These are phyloP conservation scores for Nothopassalora personata DNA, from an alignment of 2,329 filamentous ascomycete species.

Conservation along the genomic window DNA sequence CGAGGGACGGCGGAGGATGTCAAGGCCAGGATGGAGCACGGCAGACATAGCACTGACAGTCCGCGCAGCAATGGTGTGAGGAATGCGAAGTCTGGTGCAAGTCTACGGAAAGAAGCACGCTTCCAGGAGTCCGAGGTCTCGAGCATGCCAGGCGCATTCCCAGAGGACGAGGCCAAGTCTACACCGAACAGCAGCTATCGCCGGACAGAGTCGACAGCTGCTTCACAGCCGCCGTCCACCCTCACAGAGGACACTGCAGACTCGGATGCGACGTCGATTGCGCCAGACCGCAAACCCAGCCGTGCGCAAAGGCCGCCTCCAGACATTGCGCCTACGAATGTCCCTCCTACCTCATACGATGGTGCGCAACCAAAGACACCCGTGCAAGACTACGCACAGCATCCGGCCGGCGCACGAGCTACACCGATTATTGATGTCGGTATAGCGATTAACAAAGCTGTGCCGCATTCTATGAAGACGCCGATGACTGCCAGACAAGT, in stretches of 20 bases:
- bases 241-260: slow-evolving; percentile 40
- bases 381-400: slow-evolving; percentile 33
- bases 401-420: slow-evolving; percentile 33
- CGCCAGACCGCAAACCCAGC: slow-evolving; percentile 36
- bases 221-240: slow-evolving; percentile 36
- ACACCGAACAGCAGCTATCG: slow-evolving; percentile 35
- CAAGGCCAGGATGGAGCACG: slow-evolving; percentile 34
- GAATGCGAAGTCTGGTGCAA: slow-evolving; percentile 38
- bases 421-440: slow-evolving; percentile 39
- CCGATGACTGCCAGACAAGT: slow-evolving; percentile 25
- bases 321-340: slow-evolving; percentile 31
- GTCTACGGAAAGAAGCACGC: slow-evolving; percentile 37
- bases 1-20: slow-evolving; percentile 35
- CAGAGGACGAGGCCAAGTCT: slow-evolving; percentile 34
- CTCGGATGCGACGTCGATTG: slow-evolving; percentile 44
- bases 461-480: slow-evolving; percentile 35
- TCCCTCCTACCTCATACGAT: slow-evolving; percentile 37
- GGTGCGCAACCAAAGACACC: slow-evolving; percentile 46
- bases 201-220: slow-evolving; percentile 28
- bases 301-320: slow-evolving; percentile 21
- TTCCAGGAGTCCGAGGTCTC: slow-evolving; percentile 40
- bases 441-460: slow-evolving; percentile 42
- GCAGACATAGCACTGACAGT: slow-evolving; percentile 41
- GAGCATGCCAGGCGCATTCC: slow-evolving; percentile 32
- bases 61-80: slow-evolving; percentile 34